phyloP scores from a whole-genome alignment of 2,329 filamentous ascomycete genomes.

The Fusarium sp. region DNA sequence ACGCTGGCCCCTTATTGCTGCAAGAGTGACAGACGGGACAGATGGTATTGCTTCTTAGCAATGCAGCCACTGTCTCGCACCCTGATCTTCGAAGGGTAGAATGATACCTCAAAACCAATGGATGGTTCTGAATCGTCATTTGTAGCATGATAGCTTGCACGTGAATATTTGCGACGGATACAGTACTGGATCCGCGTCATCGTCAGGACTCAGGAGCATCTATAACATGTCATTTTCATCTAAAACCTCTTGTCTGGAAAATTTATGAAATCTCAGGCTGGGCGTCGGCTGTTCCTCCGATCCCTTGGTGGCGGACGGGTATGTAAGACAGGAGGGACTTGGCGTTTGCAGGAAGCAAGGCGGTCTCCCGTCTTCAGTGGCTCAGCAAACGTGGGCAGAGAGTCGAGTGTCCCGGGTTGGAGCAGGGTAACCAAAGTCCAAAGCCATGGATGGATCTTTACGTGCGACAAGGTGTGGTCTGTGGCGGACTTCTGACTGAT shows the following conservation, averaged over 20 bases:
- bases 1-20: slow-evolving; percentile 28
- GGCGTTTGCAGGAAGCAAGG: slow-evolving; percentile 31
- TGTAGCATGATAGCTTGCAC: slow-evolving; percentile 30
- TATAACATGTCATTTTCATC: slow-evolving; percentile 14
- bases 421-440: slow-evolving; percentile 9
- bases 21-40: slow-evolving; percentile 10
- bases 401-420: neutral
- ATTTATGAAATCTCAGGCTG: slow-evolving; percentile 14
- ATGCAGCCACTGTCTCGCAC: slow-evolving; percentile 5
- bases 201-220: slow-evolving; percentile 18
- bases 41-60: slow-evolving; percentile 11
- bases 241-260: slow-evolving; percentile 3
- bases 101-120: slow-evolving; percentile 14
- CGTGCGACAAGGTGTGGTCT: slow-evolving; percentile 39
- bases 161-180: slow-evolving; percentile 11
- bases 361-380: neutral
- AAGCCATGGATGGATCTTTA: slow-evolving; percentile 27
- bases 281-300: neutral
- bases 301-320: slow-evolving; percentile 35
- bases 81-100: slow-evolving; percentile 5
- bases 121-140: slow-evolving; percentile 9
- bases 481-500: slow-evolving; percentile 23
- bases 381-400: slow-evolving; percentile 15
- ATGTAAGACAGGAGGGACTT: slow-evolving; percentile 37
- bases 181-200: slow-evolving; percentile 30